A percentile compares a stretch with the other conserved stretches of the same genome.
These are phyloP conservation scores for Mortierella sp. DNA, from an alignment of 371 early-diverging fungal genomes.

Conservation along the genomic window DNA sequence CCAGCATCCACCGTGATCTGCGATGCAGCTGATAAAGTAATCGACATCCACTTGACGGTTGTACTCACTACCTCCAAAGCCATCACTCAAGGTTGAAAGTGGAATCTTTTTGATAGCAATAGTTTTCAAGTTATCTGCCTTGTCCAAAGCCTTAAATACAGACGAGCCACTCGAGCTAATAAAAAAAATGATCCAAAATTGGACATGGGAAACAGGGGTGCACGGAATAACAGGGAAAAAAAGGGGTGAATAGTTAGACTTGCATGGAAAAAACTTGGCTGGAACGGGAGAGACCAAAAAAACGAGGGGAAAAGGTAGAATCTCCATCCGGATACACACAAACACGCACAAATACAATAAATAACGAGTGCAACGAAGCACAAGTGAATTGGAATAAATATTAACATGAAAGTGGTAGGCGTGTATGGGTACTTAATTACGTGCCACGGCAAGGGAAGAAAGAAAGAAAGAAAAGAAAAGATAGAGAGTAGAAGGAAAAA, in stretches of 20 bases:
- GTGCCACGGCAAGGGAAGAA: not conserved
- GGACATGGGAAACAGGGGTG: not conserved
- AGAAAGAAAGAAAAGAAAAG: not conserved
- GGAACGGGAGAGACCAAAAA: not conserved
- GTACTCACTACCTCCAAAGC: constrained; percentile 24
- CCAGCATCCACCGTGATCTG: constrained; percentile 20
- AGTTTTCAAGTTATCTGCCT: constrained; percentile 54
- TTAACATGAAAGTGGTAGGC: not conserved
- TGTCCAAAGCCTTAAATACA: constrained; percentile 42
- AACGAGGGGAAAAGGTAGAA: not conserved
- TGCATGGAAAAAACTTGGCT: not conserved
- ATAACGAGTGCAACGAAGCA: too few relatives aligned
- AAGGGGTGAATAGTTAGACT: not conserved
- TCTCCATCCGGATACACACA: not conserved
- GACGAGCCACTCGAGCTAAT: constrained; percentile 42
- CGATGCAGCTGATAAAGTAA: constrained; percentile 41
- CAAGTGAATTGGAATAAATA: not conserved
- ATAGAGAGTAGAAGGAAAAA: not conserved
- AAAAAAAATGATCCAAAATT: not conserved
- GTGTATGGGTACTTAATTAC: too few relatives aligned
- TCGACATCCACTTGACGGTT: constrained; percentile 27
- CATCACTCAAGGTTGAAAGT: constrained; percentile 67
- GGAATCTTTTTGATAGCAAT: constrained; percentile 67
- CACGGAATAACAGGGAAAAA: not conserved
- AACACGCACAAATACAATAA: not conserved